A percentile compares a stretch with the other conserved stretches of the same genome.
These are phyloP conservation scores for Cutaneotrichosporon mucoides DNA, from an alignment of 1,284 basidiomycete species.

Conservation along the genomic window DNA sequence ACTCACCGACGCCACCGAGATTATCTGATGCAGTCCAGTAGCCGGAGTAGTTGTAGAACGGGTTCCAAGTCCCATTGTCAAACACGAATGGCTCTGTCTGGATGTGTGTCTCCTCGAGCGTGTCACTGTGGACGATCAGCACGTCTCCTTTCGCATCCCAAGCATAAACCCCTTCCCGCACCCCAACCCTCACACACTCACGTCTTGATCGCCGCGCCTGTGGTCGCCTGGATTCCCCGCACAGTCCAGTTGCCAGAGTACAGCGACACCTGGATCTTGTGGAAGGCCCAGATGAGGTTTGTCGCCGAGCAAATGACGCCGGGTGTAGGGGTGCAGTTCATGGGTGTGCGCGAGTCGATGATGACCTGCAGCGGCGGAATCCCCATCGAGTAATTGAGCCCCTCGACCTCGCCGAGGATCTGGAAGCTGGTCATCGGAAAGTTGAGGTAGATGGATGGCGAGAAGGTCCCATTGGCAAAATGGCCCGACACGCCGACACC, in stretches of 20 bases:
- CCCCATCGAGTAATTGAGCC: not conserved
- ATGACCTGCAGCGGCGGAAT: not conserved
- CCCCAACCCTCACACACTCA: not conserved
- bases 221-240: not conserved
- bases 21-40: not conserved
- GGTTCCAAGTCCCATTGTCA: slow-evolving; percentile 1
- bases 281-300: slow-evolving; percentile 9
- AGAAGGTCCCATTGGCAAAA: not conserved
- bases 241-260: slow-evolving; percentile 3
- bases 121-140: not conserved
- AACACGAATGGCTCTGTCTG: not conserved
- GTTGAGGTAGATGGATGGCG: slow-evolving; percentile 1
- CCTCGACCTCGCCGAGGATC: not conserved
- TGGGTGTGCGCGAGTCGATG: slow-evolving; percentile 6
- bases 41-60: slow-evolving; percentile 1
- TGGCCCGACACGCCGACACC: slow-evolving; percentile 3
- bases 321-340: not conserved
- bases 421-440: slow-evolving; percentile 3
- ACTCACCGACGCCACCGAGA: slow-evolving; percentile 5
- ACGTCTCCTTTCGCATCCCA: no score
- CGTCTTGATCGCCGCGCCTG: slow-evolving; percentile 2
- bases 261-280: slow-evolving; percentile 6
- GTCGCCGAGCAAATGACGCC: not conserved
- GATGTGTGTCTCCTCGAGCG: not conserved
- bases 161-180: no score